These are phyloP conservation scores for Rhizoclosmatium globosum DNA, from an alignment of 192 early-diverging fungal genomes.

Conservation along the genomic window DNA sequence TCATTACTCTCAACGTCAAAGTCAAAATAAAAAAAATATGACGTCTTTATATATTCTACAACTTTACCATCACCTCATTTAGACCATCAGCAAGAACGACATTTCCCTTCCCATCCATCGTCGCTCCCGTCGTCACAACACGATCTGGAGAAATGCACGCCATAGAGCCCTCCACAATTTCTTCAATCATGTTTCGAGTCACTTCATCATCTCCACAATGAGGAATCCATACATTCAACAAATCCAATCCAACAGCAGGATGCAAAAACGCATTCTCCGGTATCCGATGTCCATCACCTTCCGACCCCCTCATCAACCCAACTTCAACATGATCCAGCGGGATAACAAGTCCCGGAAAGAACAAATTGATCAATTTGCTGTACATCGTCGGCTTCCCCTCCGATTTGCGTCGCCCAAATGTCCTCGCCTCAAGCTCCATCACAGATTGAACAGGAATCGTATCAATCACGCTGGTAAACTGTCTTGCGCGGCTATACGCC, in stretches of 20 bases:
- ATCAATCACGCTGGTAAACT: conserved; percentile 63
- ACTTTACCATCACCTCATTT: not conserved
- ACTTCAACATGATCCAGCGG: not conserved
- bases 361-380: not conserved
- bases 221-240: conserved; percentile 21
- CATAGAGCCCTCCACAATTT: not conserved
- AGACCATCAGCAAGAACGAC: conserved; percentile 9
- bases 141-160: not conserved
- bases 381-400: not conserved
- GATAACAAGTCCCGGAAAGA: conserved; percentile 13
- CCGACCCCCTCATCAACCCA: not conserved
- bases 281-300: not conserved
- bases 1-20: too few species aligned
- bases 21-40: too few species aligned
- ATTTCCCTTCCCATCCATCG: not conserved
- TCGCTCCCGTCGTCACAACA: not conserved
- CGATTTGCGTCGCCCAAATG: not conserved
- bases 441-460: conserved; percentile 45
- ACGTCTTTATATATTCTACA: not conserved
- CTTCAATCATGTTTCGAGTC: not conserved
- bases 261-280: not conserved
- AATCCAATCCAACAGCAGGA: conserved; percentile 17
- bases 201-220: conserved; percentile 2
- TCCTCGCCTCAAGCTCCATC: conserved; percentile 35
- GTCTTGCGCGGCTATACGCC: conserved; percentile 60